phyloP scores from a whole-genome alignment of 1,284 basidiomycete genomes.

The Cystobasidium sp. region DNA sequence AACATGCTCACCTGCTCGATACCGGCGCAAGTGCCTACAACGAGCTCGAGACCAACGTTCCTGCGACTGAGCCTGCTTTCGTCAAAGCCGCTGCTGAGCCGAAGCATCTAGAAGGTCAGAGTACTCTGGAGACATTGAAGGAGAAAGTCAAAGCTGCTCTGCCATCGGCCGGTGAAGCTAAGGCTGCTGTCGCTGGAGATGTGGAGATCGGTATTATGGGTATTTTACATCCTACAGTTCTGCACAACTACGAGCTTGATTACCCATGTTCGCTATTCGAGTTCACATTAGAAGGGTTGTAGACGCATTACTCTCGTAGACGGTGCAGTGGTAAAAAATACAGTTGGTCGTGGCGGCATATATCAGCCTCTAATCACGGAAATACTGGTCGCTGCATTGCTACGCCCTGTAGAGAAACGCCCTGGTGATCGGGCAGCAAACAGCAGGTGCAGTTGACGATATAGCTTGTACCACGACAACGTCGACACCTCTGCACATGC shows the following conservation, averaged over 20 bases:
- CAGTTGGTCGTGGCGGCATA: too few relatives aligned
- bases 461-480: neutral
- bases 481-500: neutral
- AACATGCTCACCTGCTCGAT: constrained; percentile 47
- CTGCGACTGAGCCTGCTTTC: constrained; percentile 48
- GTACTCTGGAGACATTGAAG: constrained; percentile 58
- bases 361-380: too few relatives aligned
- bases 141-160: constrained; percentile 55
- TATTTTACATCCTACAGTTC: constrained; percentile 86
- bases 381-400: too few relatives aligned
- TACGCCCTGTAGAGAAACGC: neutral
- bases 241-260: constrained; percentile 87
- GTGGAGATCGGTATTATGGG: constrained; percentile 80
- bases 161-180: constrained; percentile 53
- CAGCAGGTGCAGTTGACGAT: neutral
- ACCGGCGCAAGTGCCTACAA: constrained; percentile 42
- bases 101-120: constrained; percentile 45
- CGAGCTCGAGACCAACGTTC: constrained; percentile 31
- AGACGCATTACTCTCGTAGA: neutral
- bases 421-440: neutral
- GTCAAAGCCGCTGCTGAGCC: constrained; percentile 45
- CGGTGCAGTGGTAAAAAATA: neutral
- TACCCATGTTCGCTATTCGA: constrained; percentile 96
- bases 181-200: constrained; percentile 61
- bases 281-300: constrained; percentile 74